A percentile compares a stretch with the other conserved stretches of the same genome.
Evolutionary conservation across 257 asterid genomes (phyloP).

Genomic region (Ocimum tenuiflorum): DNA sequence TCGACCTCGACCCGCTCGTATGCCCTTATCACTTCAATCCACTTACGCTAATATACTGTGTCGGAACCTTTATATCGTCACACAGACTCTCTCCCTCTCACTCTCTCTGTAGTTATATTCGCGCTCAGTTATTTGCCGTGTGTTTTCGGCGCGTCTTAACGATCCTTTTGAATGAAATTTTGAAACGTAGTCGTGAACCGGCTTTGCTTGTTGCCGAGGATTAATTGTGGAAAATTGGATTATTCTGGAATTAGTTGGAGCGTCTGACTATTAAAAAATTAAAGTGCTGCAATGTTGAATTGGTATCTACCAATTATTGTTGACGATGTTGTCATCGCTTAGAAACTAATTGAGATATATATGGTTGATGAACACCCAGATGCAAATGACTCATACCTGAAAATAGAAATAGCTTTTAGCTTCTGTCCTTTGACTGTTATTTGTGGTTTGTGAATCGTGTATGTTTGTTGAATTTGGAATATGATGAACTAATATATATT

Average conservation of each 20-base stretch:
- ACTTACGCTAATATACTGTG: too few species aligned
- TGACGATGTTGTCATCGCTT: background rate
- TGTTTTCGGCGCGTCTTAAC: background rate
- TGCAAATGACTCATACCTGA: background rate
- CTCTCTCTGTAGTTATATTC: background rate
- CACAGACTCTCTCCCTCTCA: background rate
- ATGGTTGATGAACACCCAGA: background rate
- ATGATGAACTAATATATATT: background rate
- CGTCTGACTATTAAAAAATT: background rate
- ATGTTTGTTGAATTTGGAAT: background rate
- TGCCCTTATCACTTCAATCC: constrained; percentile 13
- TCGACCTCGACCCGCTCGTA: constrained; percentile 66
- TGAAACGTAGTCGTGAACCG: background rate
- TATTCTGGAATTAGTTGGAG: background rate
- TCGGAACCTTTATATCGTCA: too few species aligned
- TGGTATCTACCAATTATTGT: background rate
- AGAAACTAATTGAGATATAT: background rate
- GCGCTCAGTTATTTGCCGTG: background rate
- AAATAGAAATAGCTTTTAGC: background rate
- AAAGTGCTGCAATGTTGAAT: background rate
- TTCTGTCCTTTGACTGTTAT: background rate
- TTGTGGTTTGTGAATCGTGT: background rate
- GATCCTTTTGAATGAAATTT: too few species aligned
- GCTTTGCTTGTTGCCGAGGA: background rate
- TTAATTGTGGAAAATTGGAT: background rate